A percentile compares a stretch with the other conserved stretches of the same genome.
These are phyloP conservation scores for Carex scoparia DNA, from an alignment of 176 grass and related monocot genomes.

Conservation along the genomic window DNA sequence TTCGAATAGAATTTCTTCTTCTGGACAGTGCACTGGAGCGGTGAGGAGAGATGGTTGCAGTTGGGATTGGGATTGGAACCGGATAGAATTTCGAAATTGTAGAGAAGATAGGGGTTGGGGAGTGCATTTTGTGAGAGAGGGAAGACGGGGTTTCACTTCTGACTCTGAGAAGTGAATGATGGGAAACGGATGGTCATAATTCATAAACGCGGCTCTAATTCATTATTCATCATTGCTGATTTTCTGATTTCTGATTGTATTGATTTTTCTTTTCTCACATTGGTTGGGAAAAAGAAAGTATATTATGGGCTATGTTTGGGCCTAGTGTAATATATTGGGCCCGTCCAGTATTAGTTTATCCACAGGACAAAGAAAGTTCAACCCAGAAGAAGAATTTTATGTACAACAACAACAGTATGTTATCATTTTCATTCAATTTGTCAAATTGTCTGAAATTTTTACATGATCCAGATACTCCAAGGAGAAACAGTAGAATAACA, in stretches of 20 bases:
- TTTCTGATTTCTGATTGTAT: not conserved
- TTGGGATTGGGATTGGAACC: constrained; percentile 10
- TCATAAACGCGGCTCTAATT: constrained; percentile 11
- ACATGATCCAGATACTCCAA: not conserved
- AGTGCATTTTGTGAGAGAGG: constrained; percentile 18
- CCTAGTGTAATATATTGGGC: not conserved
- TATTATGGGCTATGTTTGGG: not conserved
- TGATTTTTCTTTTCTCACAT: not conserved
- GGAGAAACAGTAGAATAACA: not conserved
- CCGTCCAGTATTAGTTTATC: not conserved
- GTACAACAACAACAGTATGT: not conserved
- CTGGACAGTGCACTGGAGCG: not conserved
- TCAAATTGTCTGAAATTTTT: not conserved
- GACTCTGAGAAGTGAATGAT: constrained; percentile 6
- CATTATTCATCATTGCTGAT: not conserved
- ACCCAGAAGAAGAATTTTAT: not conserved
- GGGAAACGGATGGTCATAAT: constrained; percentile 33
- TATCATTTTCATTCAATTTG: not conserved
- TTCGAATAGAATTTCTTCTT: constrained; percentile 18
- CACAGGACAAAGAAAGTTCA: not conserved
- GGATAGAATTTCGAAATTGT: constrained; percentile 10
- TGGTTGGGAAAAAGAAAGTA: not conserved
- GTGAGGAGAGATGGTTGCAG: constrained; percentile 17
- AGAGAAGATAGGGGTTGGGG: constrained; percentile 15
- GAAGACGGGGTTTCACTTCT: not conserved